These are phyloP conservation scores for Trichophyton benhamiae DNA, from an alignment of 2,329 filamentous ascomycete species.

Conservation along the genomic window DNA sequence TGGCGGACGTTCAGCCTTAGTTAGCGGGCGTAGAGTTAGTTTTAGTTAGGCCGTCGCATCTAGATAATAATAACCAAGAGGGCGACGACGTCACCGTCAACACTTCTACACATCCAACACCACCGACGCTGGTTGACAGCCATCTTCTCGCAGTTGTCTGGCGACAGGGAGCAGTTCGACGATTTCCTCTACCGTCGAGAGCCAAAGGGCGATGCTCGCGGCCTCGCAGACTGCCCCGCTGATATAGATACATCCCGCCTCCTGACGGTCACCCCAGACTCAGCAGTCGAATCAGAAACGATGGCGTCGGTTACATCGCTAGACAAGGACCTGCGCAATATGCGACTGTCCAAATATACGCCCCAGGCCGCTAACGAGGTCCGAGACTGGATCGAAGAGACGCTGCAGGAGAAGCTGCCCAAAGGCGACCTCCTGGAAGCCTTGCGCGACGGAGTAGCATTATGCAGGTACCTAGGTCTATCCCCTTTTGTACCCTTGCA, in stretches of 20 bases:
- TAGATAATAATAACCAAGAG: background rate
- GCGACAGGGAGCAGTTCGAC: background rate
- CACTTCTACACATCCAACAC: background rate
- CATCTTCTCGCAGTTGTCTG: background rate
- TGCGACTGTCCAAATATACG: slow-evolving; percentile 89
- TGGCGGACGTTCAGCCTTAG: background rate
- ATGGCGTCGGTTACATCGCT: slow-evolving; percentile 93
- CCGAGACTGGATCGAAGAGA: slow-evolving; percentile 71
- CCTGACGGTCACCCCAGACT: background rate
- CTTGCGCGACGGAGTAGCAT: slow-evolving; percentile 77
- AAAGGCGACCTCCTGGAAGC: slow-evolving; percentile 67
- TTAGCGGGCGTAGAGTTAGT: background rate
- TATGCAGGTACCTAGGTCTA: slow-evolving; percentile 67
- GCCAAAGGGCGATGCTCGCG: background rate
- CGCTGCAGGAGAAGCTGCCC: slow-evolving; percentile 60
- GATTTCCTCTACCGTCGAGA: background rate
- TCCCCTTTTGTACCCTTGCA: slow-evolving; percentile 18
- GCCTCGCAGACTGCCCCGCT: background rate
- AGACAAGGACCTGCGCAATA: slow-evolving; percentile 85
- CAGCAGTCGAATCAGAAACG: slow-evolving; percentile 10
- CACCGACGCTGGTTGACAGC: background rate
- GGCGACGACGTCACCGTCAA: background rate
- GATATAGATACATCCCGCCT: background rate
- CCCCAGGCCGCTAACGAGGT: slow-evolving; percentile 79
- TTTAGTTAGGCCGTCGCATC: background rate